These are phyloP conservation scores for Aspergillus panamensis DNA, from an alignment of 495 filamentous ascomycete genomes.

Conservation along the genomic window DNA sequence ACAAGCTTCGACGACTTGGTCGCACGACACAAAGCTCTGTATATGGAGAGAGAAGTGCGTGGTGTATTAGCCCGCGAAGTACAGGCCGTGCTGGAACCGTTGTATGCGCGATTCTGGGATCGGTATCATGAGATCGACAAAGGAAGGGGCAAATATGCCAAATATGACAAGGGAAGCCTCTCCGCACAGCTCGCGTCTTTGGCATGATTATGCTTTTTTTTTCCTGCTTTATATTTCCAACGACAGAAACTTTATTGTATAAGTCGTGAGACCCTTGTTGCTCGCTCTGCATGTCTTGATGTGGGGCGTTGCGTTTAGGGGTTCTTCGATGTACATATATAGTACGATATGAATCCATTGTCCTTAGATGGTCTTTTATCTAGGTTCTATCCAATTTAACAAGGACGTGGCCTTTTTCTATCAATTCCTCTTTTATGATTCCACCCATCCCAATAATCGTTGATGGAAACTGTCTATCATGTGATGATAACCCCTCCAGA, in stretches of 20 bases:
- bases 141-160: slow-evolving; percentile 94
- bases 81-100: slow-evolving; percentile 83
- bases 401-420: not conserved
- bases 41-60: slow-evolving; percentile 86
- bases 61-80: slow-evolving; percentile 74
- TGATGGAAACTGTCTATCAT: slow-evolving; percentile 12
- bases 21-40: slow-evolving; percentile 68
- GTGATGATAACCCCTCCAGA: slow-evolving; percentile 29
- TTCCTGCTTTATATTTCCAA: not conserved
- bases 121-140: slow-evolving; percentile 97
- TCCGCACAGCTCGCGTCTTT: slow-evolving; percentile 47
- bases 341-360: not conserved
- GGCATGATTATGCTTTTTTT: not conserved
- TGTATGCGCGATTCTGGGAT: slow-evolving; percentile 95
- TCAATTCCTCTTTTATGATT: not conserved
- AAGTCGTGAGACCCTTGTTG: not conserved
- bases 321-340: not conserved
- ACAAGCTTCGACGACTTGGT: slow-evolving; percentile 84
- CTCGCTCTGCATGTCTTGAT: not conserved
- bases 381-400: not conserved
- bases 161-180: slow-evolving; percentile 77
- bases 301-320: not conserved
- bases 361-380: not conserved
- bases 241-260: not conserved
- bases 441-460: not conserved